Evolutionary conservation across 2,329 filamentous ascomycete species (phyloP), one percentile per base, ranked within the genome.

Genomic region (Rhynchosporium secalis): DNA sequence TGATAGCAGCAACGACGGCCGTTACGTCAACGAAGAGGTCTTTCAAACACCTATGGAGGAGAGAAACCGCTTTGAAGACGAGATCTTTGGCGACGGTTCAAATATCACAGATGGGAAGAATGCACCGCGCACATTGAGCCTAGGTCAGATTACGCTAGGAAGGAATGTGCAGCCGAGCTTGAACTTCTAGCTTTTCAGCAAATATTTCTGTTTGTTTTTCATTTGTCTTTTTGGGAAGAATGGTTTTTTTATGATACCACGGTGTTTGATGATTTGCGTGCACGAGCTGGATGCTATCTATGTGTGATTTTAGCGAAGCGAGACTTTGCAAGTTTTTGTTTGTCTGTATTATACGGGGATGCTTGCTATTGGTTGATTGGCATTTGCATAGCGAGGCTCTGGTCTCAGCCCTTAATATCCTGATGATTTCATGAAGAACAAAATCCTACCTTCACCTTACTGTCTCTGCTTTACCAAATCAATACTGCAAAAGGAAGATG

Each of bases 101-200:
- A 75, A 77, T 49, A 55, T 51, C 43, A 61, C 38, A 43, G 45
- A 57, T 4, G 38, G 26, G 56, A 81, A 82, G 65, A 84, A 78
- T 71, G 84, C 86, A 1, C 84, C 84, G 28, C 83, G 84, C 66
- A 88, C 85, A 48, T 79, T 91, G 70, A 90, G 84, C 33, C 77
- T 89, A 10, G 84, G 84, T 63, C 83, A 85, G 70, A 73, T 87
- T 68, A 87, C 84, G 0, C 75, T 83, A 67, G 64, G 64, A 4
- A 66, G 62, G 29, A 63, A 64, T 28, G 43, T 45, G 13, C 52
- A 56, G 38, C 52, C 52, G 26, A 45, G 52, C 26, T 28, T 57
- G 55, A 46, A 47, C 8, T 48, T 57, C 20, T 48, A 48, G 41
- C 41, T 38, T 33, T 36, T 57, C 49, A 36, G 33, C 9, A 36